Evolutionary conservation across 129 eudicot species (phyloP), one percentile per base, ranked within the genome.

Genomic region (Artemisia annua): DNA sequence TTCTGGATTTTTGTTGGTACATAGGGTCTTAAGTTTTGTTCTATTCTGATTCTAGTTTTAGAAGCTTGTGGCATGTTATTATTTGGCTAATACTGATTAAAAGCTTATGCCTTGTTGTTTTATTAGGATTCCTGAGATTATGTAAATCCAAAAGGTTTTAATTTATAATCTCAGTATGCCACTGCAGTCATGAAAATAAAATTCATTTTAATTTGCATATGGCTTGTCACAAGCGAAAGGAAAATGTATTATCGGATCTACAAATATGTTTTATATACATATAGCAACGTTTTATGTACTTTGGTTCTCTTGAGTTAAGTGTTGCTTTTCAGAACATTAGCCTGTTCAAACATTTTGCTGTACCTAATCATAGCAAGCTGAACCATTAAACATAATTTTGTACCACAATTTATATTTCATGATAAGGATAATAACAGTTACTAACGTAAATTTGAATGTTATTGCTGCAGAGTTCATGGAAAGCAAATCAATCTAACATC

Each of bases 401-500:
- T 30, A 24, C 52, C 32, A n/a, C 15, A 56, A 18, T 28, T 56
- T 12, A 7, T 43, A 52, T 73, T 4, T 66, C 57, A 17, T 26
- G 2, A 46, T 51, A 57, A 49, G 59, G 39, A 56, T 51, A 56
- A 64, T 50, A 17, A 48, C 18, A 48, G 50, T 49, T 59, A 7
- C 57, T 80, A 62, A 71, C 63, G 50, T 55, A 20, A 57, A n/a
- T 59, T 32, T 20, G 1, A 46, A 67, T 35, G 35, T 17, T 63
- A 44, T 69, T 60, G 83, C 69, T 83, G 88, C 84, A 75, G 85
- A 39, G 18, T 61, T 72, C 74, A 66, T 72, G 74, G 67, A 61
- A 80, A 72, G 84, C 68, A 64, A 63, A 35, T 74, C 66, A 72
- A 22, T 70, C 15, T 73, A 68, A 72, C 57, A 73, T 68, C 51